Evolutionary conservation across 768 basidiomycete species (phyloP).

Genomic region (Serendipita sp.): DNA sequence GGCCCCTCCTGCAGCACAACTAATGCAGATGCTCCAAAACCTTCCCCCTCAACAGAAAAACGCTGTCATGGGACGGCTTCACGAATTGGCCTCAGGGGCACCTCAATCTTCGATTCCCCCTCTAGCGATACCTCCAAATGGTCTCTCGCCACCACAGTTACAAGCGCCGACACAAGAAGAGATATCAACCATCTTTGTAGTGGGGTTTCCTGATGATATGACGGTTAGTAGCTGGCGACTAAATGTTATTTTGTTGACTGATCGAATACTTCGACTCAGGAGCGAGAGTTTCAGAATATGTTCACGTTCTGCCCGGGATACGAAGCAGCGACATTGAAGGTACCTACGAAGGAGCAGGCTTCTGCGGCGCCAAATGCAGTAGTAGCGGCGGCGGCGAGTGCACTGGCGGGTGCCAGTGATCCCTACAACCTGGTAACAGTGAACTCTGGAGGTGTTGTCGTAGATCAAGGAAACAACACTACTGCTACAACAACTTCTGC

Average conservation of each 20-base stretch:
- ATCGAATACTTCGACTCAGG: slow-evolving; percentile 29
- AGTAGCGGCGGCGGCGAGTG: slow-evolving; percentile 14
- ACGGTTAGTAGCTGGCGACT: slow-evolving; percentile 39
- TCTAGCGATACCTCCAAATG: neutral
- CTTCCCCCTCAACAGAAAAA: slow-evolving; percentile 5
- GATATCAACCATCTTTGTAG: slow-evolving; percentile 94
- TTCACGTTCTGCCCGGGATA: slow-evolving; percentile 93
- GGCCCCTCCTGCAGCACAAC: neutral
- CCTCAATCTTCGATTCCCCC: neutral
- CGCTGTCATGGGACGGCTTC: neutral
- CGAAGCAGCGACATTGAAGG: slow-evolving; percentile 94
- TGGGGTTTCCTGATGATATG: slow-evolving; percentile 99
- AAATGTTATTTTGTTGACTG: slow-evolving; percentile 10
- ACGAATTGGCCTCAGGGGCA: neutral
- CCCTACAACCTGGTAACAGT: slow-evolving; percentile 73
- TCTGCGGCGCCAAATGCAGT: slow-evolving; percentile 20
- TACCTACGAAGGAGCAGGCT: slow-evolving; percentile 78
- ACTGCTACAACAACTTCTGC: slow-evolving; percentile 48
- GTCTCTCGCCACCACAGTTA: slow-evolving; percentile 34
- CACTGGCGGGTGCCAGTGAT: slow-evolving; percentile 40
- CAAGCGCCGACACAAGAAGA: slow-evolving; percentile 47
- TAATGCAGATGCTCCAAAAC: neutral
- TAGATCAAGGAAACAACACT: slow-evolving; percentile 61
- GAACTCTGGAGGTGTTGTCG: slow-evolving; percentile 69
- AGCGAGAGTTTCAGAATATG: slow-evolving; percentile 99